Conservation (phyloP, 2,329 filamentous ascomycete genomes). For the Fusarium sp. region DNA sequence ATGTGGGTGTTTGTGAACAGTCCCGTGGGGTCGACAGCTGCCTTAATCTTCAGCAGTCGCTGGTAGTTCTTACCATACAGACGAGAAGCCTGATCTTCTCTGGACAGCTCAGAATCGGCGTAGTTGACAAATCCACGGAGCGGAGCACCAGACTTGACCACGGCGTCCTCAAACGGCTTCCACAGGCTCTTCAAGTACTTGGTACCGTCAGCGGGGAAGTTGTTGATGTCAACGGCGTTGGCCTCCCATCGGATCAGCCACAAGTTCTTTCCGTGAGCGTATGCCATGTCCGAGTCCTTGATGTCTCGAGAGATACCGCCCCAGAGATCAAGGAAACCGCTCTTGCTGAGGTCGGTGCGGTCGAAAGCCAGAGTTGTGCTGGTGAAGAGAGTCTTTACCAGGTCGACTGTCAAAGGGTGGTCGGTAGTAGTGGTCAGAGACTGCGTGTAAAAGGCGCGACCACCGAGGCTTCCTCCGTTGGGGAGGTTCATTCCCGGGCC, state of each 20-base stretch:
- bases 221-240: conserved; percentile 12
- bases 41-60: conserved; percentile 39
- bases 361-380: conserved; percentile 39
- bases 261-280: conserved; percentile 40
- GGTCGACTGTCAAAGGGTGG: conserved; percentile 37
- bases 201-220: conserved; percentile 38
- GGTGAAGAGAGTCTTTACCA: conserved; percentile 30
- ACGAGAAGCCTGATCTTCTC: conserved; percentile 42
- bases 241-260: conserved; percentile 43
- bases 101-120: conserved; percentile 39
- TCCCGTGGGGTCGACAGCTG: conserved; percentile 33
- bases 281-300: conserved; percentile 34
- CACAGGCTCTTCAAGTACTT: conserved; percentile 37
- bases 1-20: conserved; percentile 39
- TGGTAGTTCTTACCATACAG: conserved; percentile 39
- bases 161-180: conserved; percentile 39
- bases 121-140: conserved; percentile 45
- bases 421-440: conserved; percentile 38
- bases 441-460: conserved; percentile 40
- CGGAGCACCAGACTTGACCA: conserved; percentile 29
- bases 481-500: conserved; percentile 39
- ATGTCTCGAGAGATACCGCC: conserved; percentile 41
- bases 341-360: conserved; percentile 39
- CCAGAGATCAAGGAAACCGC: conserved; percentile 44
- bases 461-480: conserved; percentile 36